Evolutionary conservation across 352 stramenopile genomes (phyloP).

Genomic region (Pythium volutum): DNA sequence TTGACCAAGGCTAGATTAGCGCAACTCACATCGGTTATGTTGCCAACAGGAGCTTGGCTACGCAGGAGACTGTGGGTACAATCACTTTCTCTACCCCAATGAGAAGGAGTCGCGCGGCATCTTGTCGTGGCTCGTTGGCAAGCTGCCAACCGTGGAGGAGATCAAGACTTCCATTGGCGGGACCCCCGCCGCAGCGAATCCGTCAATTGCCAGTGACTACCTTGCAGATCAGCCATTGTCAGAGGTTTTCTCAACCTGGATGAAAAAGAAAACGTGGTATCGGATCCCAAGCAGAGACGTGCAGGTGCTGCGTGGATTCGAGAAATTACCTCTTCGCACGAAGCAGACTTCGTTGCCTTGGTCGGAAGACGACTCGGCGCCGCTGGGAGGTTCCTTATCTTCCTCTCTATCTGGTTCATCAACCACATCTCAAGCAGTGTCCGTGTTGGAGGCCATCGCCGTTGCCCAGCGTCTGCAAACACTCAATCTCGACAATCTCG

Average conservation of each 20-base stretch:
- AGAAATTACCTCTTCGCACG: conserved; percentile 45
- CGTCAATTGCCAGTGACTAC: background rate
- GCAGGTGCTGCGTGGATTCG: conserved; percentile 39
- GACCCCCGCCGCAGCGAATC: background rate
- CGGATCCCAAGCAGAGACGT: conserved; percentile 41
- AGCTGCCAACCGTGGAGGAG: conserved; percentile 36
- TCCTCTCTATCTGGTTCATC: background rate
- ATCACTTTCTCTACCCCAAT: conserved; percentile 86
- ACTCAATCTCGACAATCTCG: conserved; percentile 13
- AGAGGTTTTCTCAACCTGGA: conserved; percentile 49
- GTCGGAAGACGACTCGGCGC: conserved; percentile 13
- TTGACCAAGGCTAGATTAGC: background rate
- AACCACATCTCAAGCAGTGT: conserved; percentile 7
- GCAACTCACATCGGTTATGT: background rate
- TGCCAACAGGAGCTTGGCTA: conserved; percentile 68
- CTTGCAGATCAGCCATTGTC: conserved; percentile 17
- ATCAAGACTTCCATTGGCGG: background rate
- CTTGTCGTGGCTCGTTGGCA: conserved; percentile 79
- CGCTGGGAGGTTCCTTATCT: conserved; percentile 1
- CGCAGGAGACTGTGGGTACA: conserved; percentile 83
- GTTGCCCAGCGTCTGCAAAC: conserved; percentile 6
- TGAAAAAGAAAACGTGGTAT: conserved; percentile 42
- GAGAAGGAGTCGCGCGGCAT: conserved; percentile 80
- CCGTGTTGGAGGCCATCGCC: conserved; percentile 19
- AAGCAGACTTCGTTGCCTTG: conserved; percentile 39